Conservation (phyloP, 345 rosid species). For the Mangifera indica region DNA sequence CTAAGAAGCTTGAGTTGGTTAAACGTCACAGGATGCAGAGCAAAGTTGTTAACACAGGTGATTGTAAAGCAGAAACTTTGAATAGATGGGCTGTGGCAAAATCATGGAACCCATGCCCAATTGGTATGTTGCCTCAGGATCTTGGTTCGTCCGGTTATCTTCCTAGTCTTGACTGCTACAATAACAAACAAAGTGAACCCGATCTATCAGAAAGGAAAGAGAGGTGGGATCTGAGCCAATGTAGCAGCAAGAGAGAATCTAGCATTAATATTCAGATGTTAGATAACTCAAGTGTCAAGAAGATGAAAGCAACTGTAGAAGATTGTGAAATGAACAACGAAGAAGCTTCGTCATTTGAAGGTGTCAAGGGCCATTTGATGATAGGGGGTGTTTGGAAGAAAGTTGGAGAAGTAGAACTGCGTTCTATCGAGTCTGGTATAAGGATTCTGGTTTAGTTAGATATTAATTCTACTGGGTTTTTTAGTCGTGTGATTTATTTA, state of each 20-base stretch:
- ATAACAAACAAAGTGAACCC: constrained; percentile 6
- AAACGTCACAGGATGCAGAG: constrained; percentile 35
- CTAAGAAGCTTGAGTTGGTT: constrained; percentile 54
- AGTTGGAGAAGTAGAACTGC: constrained; percentile 42
- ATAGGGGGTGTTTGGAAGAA: constrained; percentile 58
- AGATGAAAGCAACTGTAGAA: constrained; percentile 28
- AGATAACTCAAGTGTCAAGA: constrained; percentile 24
- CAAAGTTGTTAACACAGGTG: constrained; percentile 26
- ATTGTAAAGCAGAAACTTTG: constrained; percentile 24
- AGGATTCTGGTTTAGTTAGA: constrained; percentile 38
- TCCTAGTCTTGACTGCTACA: constrained; percentile 49
- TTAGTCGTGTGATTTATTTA: background rate
- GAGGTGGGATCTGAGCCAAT: constrained; percentile 22
- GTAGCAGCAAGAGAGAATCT: constrained; percentile 37
- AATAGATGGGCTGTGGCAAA: constrained; percentile 57
- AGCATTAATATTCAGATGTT: constrained; percentile 7
- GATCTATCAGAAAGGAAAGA: constrained; percentile 27
- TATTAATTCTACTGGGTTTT: background rate
- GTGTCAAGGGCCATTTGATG: constrained; percentile 41
- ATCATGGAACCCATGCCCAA: constrained; percentile 83
- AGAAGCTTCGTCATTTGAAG: constrained; percentile 17
- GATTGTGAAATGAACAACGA: constrained; percentile 16
- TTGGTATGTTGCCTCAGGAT: constrained; percentile 69
- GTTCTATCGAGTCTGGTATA: constrained; percentile 39
- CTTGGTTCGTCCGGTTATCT: constrained; percentile 62